Evolutionary conservation across 345 rosid species (phyloP).

Genomic region (Durio zibethinus): DNA sequence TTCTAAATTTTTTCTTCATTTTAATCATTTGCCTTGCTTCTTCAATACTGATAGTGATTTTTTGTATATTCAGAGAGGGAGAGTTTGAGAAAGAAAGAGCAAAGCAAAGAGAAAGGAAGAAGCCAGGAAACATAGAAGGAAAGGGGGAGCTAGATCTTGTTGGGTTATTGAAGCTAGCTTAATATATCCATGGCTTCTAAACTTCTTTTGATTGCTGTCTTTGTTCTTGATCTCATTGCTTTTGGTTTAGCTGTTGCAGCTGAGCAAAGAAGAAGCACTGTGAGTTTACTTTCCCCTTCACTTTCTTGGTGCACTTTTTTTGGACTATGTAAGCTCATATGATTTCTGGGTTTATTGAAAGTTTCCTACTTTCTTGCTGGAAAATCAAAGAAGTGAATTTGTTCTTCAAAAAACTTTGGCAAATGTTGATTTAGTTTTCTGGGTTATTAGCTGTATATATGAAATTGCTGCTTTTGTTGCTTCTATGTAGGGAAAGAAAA

Average conservation of each 20-base stretch:
- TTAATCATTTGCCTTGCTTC: slow-evolving; percentile 8
- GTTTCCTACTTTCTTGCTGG: not conserved
- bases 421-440: slow-evolving; percentile 3
- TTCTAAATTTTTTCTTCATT: not conserved
- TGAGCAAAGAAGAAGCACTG: slow-evolving; percentile 94
- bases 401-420: not conserved
- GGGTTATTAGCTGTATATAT: not conserved
- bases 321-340: not conserved
- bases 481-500: not conserved
- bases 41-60: not conserved
- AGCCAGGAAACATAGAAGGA: not conserved
- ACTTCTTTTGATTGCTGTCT: slow-evolving; percentile 57
- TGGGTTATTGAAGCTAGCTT: slow-evolving; percentile 25
- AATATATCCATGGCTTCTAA: slow-evolving; percentile 72
- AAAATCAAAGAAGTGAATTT: not conserved
- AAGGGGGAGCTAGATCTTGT: slow-evolving; percentile 27
- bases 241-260: slow-evolving; percentile 92
- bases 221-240: slow-evolving; percentile 80
- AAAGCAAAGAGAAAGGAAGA: not conserved
- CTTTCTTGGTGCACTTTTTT: not conserved
- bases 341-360: slow-evolving; percentile 20
- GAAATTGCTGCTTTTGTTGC: not conserved
- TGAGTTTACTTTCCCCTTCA: slow-evolving; percentile 31
- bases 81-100: slow-evolving; percentile 17
- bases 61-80: slow-evolving; percentile 19